Evolutionary conservation across 2,329 filamentous ascomycete species (phyloP).

Genomic region (Blumeriella jaapii): DNA sequence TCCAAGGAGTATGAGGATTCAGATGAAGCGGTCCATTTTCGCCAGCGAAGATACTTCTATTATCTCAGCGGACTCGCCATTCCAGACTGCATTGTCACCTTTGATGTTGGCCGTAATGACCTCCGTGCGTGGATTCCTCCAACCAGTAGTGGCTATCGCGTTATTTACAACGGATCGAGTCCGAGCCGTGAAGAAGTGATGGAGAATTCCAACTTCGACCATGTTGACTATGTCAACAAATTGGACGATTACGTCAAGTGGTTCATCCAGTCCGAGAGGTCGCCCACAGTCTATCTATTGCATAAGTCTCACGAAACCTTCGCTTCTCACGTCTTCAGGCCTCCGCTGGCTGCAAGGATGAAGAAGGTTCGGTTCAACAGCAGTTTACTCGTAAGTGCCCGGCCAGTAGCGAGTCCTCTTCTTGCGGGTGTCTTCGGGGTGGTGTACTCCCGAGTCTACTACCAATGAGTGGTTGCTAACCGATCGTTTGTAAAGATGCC

Average conservation of each 20-base stretch:
- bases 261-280: conserved; percentile 29
- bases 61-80: conserved; percentile 45
- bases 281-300: conserved; percentile 33
- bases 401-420: too few species aligned
- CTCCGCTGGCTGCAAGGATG: not conserved
- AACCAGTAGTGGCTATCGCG: conserved; percentile 33
- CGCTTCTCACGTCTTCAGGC: conserved; percentile 4
- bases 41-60: conserved; percentile 51
- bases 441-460: too few species aligned
- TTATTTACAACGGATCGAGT: conserved; percentile 51
- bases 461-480: too few species aligned
- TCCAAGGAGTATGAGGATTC: conserved; percentile 43
- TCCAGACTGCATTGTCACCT: conserved; percentile 43
- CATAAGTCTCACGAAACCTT: conserved; percentile 31
- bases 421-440: too few species aligned
- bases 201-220: conserved; percentile 55
- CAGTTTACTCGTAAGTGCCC: conserved; percentile 43
- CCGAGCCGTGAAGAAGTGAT: conserved; percentile 51
- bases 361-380: conserved; percentile 33
- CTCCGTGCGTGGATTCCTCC: conserved; percentile 10
- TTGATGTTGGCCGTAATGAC: conserved; percentile 44
- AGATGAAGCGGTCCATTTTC: conserved; percentile 43
- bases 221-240: conserved; percentile 46
- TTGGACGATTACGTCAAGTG: conserved; percentile 40
- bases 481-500: too few species aligned